Base-by-base conservation (phyloP, 257 asterid species). In the Verbascum thapsus region DNA sequence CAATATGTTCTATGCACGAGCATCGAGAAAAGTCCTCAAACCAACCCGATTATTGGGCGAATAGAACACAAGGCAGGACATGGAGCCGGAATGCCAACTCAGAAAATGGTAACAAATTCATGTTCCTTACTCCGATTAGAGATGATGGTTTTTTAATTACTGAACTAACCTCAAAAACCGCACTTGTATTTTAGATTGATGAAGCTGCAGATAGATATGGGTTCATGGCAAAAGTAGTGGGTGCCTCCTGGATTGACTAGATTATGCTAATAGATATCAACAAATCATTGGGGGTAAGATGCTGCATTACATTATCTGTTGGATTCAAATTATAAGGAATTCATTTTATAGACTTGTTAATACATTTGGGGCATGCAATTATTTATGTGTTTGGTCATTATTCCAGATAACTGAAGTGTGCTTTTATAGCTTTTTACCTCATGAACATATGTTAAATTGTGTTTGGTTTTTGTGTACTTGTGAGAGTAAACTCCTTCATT, bases 1-100 rank as follows among this genome's bases (percentile, higher is more conserved):
- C 99, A 94, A 74, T 66, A 87, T 44, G 76, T 74, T 7, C 81
- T 94, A n/a, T 92, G 94, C 81, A 76, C 83, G 13, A 87, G 94
- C 65, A 8, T 66, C 66, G 88, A 84, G 71, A 76, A 61, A 26
- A 84, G 90, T 64, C 96, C 79, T 11, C 97, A 90, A 69, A 81
- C 76, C 7, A 94, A 94, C 75, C 96, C 86, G 12, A 79, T 87
- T 34, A 58, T 94, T 12, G 95, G 88, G 62, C 88, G 97, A 30
- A 90, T 94, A 32, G 96, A 90, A 57, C 77, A 74, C 8, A 85
- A 94, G 61, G 99, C 99, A 1, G 99, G 99, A 23, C 99, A 94
- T 60, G 97, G 99, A 61, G 92, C 91, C 44, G 94, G 97, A 45
- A 90, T 76, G 68, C 95, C 99, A 7, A 90, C 96, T 6, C 89